A percentile compares a stretch with the other conserved stretches of the same genome.
phyloP scores from a whole-genome alignment of 2,329 filamentous ascomycete species.

The Aphanoascus verrucosus region DNA sequence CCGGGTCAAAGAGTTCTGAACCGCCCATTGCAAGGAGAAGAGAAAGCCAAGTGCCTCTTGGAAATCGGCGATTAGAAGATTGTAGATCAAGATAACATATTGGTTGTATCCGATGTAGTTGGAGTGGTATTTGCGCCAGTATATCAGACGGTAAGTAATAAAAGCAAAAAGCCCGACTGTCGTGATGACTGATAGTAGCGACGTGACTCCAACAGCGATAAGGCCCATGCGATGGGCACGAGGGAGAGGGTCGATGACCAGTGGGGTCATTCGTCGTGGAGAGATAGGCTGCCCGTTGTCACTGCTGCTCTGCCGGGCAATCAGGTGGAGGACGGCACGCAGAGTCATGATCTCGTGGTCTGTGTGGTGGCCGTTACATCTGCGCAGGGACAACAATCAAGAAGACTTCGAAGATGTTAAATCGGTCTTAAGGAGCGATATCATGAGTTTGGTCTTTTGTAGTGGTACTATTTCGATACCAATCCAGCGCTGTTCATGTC shows the following conservation, averaged over 20 bases:
- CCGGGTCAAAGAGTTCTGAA: slow-evolving; percentile 35
- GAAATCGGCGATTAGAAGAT: slow-evolving; percentile 44
- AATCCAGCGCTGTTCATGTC: background rate
- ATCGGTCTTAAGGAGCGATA: background rate
- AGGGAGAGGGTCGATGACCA: slow-evolving; percentile 28
- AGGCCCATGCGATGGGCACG: slow-evolving; percentile 32
- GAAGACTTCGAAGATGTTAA: background rate
- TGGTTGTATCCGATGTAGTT: slow-evolving; percentile 46
- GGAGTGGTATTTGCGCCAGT: slow-evolving; percentile 40
- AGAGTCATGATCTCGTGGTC: slow-evolving; percentile 3
- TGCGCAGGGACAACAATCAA: background rate
- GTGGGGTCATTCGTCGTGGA: slow-evolving; percentile 8
- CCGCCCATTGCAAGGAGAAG: slow-evolving; percentile 41
- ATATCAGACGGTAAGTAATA: slow-evolving; percentile 43
- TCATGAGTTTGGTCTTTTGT: background rate
- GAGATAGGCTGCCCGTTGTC: background rate
- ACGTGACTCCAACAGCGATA: slow-evolving; percentile 39
- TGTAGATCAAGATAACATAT: slow-evolving; percentile 46
- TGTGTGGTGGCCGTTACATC: slow-evolving; percentile 6
- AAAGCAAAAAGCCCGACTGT: slow-evolving; percentile 37
- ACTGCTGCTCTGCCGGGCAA: slow-evolving; percentile 1
- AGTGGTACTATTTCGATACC: background rate
- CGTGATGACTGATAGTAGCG: slow-evolving; percentile 39
- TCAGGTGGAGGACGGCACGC: slow-evolving; percentile 5
- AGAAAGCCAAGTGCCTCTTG: slow-evolving; percentile 43